phyloP scores from a whole-genome alignment of 495 filamentous ascomycete genomes.

The Trichocladium uniseriatum region DNA sequence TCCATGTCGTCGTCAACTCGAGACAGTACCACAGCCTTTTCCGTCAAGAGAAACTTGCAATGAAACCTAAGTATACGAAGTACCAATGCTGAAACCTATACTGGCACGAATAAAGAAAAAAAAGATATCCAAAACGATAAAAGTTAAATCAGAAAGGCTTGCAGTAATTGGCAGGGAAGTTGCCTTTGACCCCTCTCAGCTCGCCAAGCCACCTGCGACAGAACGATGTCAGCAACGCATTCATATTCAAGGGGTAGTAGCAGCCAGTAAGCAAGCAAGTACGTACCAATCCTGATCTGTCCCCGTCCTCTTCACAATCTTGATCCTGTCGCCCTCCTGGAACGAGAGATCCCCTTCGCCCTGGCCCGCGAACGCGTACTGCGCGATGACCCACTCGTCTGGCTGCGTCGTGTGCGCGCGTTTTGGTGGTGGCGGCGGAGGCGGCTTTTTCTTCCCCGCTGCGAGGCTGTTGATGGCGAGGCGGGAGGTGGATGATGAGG shows the following conservation, averaged over 20 bases:
- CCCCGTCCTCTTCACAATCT: constrained; percentile 71
- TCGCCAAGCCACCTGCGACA: constrained; percentile 66
- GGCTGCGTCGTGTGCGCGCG: constrained; percentile 34
- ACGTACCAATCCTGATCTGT: constrained; percentile 75
- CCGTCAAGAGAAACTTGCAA: too few species aligned
- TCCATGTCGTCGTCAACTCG: too few species aligned
- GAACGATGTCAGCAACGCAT: too few species aligned
- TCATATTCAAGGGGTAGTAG: too few species aligned
- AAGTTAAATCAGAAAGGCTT: constrained; percentile 11
- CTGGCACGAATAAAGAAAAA: too few species aligned
- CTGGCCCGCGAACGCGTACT: constrained; percentile 72
- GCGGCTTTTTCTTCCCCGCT: constrained; percentile 33
- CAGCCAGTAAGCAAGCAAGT: not conserved
- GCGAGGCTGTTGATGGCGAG: not conserved
- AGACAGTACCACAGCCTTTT: too few species aligned
- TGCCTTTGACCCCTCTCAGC: constrained; percentile 60
- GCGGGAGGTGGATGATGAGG: not conserved
- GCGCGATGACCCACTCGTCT: constrained; percentile 62
- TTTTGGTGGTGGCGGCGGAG: constrained; percentile 59
- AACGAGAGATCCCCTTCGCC: constrained; percentile 69
- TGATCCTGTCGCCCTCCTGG: constrained; percentile 74
- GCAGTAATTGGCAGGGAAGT: constrained; percentile 91
- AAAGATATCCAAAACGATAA: too few species aligned
- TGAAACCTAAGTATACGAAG: too few species aligned
- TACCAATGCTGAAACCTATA: too few species aligned